Evolutionary conservation across 176 grass and related monocot genomes (phyloP).

Genomic region (Oryza meridionalis): DNA sequence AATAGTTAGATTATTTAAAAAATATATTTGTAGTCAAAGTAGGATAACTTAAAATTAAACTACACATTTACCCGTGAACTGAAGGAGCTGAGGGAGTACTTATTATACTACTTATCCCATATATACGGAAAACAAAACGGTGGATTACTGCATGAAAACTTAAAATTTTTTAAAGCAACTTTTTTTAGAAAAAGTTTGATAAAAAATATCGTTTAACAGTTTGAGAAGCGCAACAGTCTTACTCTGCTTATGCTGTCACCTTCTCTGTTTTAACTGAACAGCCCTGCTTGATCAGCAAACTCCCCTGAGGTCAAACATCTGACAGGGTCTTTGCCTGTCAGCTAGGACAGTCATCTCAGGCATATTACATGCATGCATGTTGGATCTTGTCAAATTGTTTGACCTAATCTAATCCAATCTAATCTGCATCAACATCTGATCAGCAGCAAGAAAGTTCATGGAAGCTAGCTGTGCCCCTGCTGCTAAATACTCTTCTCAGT

Average conservation of each 20-base stretch:
- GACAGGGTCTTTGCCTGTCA: slow-evolving; percentile 7
- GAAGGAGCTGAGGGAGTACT: too few species aligned
- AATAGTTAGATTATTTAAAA: too few species aligned
- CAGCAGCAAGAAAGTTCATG: background rate
- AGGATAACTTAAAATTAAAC: too few species aligned
- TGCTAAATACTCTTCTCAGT: background rate
- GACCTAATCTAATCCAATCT: slow-evolving; percentile 22
- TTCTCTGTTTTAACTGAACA: background rate
- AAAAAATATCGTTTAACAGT: too few species aligned
- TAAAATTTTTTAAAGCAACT: too few species aligned
- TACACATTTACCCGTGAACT: too few species aligned
- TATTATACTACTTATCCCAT: too few species aligned
- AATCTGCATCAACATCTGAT: background rate
- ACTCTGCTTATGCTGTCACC: background rate
- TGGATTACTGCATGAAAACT: too few species aligned
- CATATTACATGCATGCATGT: background rate
- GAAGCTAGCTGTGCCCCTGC: background rate
- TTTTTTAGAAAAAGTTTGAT: rapidly evolving
- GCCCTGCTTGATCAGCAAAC: background rate
- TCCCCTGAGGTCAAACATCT: slow-evolving; percentile 33
- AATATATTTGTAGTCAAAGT: too few species aligned
- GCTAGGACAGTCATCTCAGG: background rate
- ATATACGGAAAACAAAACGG: too few species aligned
- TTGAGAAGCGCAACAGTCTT: too few species aligned
- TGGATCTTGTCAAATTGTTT: slow-evolving; percentile 27